Conservation (phyloP, 2,329 filamentous ascomycete species). For the Decorospora gaudefroyi region DNA sequence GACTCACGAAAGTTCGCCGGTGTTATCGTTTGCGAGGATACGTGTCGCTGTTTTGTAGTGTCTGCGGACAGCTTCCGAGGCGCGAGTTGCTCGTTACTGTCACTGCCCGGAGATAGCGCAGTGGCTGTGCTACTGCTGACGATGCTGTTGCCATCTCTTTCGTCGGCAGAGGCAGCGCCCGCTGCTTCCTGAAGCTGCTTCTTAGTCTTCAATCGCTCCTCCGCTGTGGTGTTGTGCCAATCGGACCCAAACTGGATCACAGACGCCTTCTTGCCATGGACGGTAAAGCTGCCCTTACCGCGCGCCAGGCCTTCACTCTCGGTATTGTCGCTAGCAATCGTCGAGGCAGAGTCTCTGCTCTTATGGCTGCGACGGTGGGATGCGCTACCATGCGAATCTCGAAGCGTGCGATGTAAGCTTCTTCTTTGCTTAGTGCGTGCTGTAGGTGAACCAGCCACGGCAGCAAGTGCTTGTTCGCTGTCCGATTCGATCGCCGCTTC, state of each 20-base stretch:
- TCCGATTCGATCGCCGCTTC: constrained; percentile 40
- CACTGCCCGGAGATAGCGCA: constrained; percentile 24
- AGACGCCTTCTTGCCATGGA: constrained; percentile 97
- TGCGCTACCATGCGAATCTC: constrained; percentile 72
- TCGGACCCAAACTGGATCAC: constrained; percentile 97
- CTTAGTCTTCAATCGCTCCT: constrained; percentile 47
- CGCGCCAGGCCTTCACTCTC: constrained; percentile 73
- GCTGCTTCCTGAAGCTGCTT: constrained; percentile 45
- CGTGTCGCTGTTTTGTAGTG: constrained; percentile 42
- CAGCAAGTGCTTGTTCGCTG: constrained; percentile 31
- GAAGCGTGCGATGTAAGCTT: constrained; percentile 85
- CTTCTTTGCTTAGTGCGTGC: constrained; percentile 74
- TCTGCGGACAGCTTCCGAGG: constrained; percentile 32
- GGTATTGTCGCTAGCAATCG: constrained; percentile 54
- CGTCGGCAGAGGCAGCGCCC: constrained; percentile 32
- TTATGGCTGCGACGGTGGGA: constrained; percentile 72
- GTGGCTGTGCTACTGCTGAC: constrained; percentile 33
- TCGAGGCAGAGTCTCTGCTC: constrained; percentile 72
- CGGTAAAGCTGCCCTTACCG: constrained; percentile 85
- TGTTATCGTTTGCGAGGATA: constrained; percentile 44
- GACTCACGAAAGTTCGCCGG: constrained; percentile 37
- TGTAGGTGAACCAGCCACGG: constrained; percentile 47
- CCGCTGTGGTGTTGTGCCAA: constrained; percentile 64
- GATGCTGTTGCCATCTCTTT: constrained; percentile 32
- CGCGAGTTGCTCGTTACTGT: constrained; percentile 27